Conservation (phyloP, 768 basidiomycete species). For the Stropharia rugosoannulata region DNA sequence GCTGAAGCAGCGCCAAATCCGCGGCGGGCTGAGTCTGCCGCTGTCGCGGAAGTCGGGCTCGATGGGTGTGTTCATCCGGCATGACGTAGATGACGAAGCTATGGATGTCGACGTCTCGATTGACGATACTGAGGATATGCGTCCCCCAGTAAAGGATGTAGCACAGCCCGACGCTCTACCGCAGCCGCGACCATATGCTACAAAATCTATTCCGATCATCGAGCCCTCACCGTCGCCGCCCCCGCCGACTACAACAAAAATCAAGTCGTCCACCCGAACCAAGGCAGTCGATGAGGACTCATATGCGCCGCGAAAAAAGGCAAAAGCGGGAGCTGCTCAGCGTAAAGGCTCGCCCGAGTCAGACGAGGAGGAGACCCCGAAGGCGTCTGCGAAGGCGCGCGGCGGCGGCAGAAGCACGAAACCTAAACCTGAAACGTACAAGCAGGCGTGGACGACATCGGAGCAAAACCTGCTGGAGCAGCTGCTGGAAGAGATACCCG, state of each 20-base stretch:
- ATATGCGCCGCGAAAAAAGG: slow-evolving; percentile 8
- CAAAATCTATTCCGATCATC: neutral
- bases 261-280: neutral
- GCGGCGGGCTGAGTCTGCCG: slow-evolving; percentile 21
- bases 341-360: neutral
- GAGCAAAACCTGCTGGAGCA: slow-evolving; percentile 80
- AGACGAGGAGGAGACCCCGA: slow-evolving; percentile 4
- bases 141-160: neutral
- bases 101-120: slow-evolving; percentile 56
- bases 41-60: slow-evolving; percentile 17
- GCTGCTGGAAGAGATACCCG: slow-evolving; percentile 73
- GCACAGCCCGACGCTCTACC: neutral
- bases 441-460: slow-evolving; percentile 72
- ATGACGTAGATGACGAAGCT: slow-evolving; percentile 60
- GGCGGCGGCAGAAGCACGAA: slow-evolving; percentile 25
- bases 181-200: neutral
- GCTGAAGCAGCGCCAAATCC: slow-evolving; percentile 53
- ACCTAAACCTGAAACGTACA: slow-evolving; percentile 73
- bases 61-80: slow-evolving; percentile 50
- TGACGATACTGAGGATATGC: slow-evolving; percentile 23
- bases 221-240: neutral
- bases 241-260: neutral
- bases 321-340: neutral
- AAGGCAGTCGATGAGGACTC: neutral
- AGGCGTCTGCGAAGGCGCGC: neutral